Evolutionary conservation across 257 asterid genomes (phyloP).

Genomic region (Fraxinus cuspidata): DNA sequence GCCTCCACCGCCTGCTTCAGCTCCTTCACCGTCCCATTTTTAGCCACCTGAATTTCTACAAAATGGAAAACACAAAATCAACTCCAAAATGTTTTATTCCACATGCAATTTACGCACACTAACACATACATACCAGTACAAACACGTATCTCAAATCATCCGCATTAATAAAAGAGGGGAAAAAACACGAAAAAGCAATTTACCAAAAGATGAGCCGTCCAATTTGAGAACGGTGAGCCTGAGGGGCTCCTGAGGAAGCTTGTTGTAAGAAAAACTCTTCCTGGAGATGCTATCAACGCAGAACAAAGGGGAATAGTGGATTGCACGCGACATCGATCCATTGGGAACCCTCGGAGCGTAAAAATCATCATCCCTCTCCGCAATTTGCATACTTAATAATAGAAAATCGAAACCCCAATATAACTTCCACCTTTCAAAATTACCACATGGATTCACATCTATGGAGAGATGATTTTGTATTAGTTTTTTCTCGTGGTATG

Average conservation of each 20-base stretch:
- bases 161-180: neutral
- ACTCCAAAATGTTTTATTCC: neutral
- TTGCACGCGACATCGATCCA: slow-evolving; percentile 38
- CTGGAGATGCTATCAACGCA: slow-evolving; percentile 24
- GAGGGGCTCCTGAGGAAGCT: slow-evolving; percentile 59
- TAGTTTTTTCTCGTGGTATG: neutral
- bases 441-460: slow-evolving; percentile 6
- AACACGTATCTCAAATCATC: neutral
- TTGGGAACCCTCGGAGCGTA: slow-evolving; percentile 36
- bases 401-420: slow-evolving; percentile 8
- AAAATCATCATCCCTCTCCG: slow-evolving; percentile 32
- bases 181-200: neutral
- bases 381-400: slow-evolving; percentile 32
- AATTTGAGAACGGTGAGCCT: slow-evolving; percentile 66
- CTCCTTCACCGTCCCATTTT: slow-evolving; percentile 66
- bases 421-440: slow-evolving; percentile 19
- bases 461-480: slow-evolving; percentile 12
- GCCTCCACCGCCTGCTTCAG: slow-evolving; percentile 79
- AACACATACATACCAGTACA: neutral
- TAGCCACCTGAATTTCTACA: slow-evolving; percentile 66
- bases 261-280: slow-evolving; percentile 45
- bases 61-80: slow-evolving; percentile 12
- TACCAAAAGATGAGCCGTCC: slow-evolving; percentile 83
- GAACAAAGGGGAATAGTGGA: neutral
- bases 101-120: neutral